Evolutionary conservation across 2,329 filamentous ascomycete species (phyloP), one percentile per base, ranked within the genome.

Genomic region (Hansfordia pulvinata): DNA sequence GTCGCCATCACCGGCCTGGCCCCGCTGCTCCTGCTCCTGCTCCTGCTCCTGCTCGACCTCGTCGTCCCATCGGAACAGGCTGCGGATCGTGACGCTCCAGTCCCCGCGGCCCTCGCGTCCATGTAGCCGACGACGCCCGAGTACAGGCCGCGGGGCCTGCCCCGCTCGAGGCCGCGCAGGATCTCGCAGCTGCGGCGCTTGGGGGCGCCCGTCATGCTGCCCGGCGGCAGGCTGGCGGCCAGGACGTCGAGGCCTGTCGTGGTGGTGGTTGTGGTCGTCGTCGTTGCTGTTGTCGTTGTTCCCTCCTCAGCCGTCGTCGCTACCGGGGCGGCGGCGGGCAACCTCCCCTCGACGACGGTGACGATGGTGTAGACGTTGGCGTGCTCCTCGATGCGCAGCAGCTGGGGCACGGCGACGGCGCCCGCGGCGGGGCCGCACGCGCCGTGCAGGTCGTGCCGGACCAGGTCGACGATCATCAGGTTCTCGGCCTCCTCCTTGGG

Each of bases 401-500:
- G 58, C 29, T 84, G 76, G 10, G 76, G 71, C 2, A 93, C 84
- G 5, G 56, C 49, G 1, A 94, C 84, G 31, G 69, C 68, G 0
- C 74, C 76, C 2, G 78, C 66, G 0, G 74, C 76, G 2, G 78
- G 67, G 5, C 81, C 82, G 33, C 78, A 83, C 7, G 93, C 75
- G n/a, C 76, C 73, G 50, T 92, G 80, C 9, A 96, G 60, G 49
- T 96, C 88, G 45, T 96, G 88, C 1, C 88, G 71, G n/a, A 94
- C 90, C 1, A 96, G 63, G 49, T 96, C 88, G 3, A 93, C 86
- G 41, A 96, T 94, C 90, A 96, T 96, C 14, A 96, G 66, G 44
- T 96, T 96, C 57, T 96, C 88, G 1, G 88, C 88, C 41, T 82
- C 76, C 50, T 96, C 90, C 49, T 96, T 96, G 13, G 81, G 77